These are phyloP conservation scores for Verticillium dahliae DNA, from an alignment of 2,329 filamentous ascomycete genomes.

Conservation along the genomic window DNA sequence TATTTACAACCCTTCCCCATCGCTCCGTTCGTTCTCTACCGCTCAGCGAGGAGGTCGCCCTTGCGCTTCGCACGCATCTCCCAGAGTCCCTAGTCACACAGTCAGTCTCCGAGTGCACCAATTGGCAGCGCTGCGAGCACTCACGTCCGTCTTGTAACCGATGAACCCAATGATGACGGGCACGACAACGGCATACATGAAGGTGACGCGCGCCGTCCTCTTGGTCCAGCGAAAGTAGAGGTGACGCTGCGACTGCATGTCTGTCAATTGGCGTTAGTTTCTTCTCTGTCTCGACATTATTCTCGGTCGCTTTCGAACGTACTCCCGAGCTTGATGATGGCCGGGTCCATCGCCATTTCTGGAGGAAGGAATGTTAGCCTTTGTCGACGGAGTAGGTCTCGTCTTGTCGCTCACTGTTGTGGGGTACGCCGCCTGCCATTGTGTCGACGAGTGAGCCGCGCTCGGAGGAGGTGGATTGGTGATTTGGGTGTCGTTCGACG, in stretches of 20 bases:
- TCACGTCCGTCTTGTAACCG: slow-evolving; percentile 79
- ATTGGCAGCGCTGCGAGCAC: slow-evolving; percentile 26
- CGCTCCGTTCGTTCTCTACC: slow-evolving; percentile 35
- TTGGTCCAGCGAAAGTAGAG: slow-evolving; percentile 94
- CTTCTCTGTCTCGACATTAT: background rate
- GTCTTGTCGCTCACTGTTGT: slow-evolving; percentile 11
- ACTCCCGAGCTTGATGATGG: slow-evolving; percentile 38
- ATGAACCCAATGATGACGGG: slow-evolving; percentile 65
- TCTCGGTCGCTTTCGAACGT: slow-evolving; percentile 17
- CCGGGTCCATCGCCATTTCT: slow-evolving; percentile 41
- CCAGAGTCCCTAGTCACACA: slow-evolving; percentile 65
- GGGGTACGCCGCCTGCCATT: slow-evolving; percentile 13
- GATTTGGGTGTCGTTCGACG: background rate
- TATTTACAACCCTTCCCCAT: slow-evolving; percentile 33
- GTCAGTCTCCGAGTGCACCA: slow-evolving; percentile 10
- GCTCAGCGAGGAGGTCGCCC: slow-evolving; percentile 79
- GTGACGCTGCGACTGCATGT: slow-evolving; percentile 77
- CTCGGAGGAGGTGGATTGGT: background rate
- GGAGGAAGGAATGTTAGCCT: slow-evolving; percentile 6
- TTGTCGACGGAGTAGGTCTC: background rate
- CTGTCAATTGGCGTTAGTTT: slow-evolving; percentile 37
- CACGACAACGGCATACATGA: slow-evolving; percentile 69
- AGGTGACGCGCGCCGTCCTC: slow-evolving; percentile 70
- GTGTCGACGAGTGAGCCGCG: slow-evolving; percentile 3
- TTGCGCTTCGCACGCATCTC: slow-evolving; percentile 81